Conservation (phyloP, 805 yeast genomes). For the Clavispora vitiphila region DNA sequence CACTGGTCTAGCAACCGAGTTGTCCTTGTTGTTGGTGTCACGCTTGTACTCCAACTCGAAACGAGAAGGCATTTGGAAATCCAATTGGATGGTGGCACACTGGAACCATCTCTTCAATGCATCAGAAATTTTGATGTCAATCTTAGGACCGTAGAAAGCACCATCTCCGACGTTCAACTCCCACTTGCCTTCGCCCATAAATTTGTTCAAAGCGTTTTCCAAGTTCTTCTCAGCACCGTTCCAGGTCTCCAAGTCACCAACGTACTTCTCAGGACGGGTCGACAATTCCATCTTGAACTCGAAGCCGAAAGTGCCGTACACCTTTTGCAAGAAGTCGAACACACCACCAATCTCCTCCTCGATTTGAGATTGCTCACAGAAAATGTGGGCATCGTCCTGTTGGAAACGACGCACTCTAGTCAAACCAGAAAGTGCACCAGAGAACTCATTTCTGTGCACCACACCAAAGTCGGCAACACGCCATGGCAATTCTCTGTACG, state of each 20-base stretch:
- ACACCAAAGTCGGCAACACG: constrained; percentile 98
- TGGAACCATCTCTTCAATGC: constrained; percentile 96
- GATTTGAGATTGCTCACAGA: constrained; percentile 91
- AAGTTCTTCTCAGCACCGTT: constrained; percentile 82
- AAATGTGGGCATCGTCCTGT: constrained; percentile 98
- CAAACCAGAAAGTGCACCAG: constrained; percentile 86
- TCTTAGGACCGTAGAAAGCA: constrained; percentile 94
- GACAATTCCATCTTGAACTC: constrained; percentile 96
- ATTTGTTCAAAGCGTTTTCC: constrained; percentile 73
- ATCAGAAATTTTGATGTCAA: constrained; percentile 92
- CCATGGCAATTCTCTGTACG: constrained; percentile 96
- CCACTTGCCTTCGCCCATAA: constrained; percentile 80
- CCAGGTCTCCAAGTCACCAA: constrained; percentile 95
- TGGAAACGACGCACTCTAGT: constrained; percentile 99
- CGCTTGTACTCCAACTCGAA: constrained; percentile 86
- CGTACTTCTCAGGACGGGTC: constrained; percentile 94
- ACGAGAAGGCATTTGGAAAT: constrained; percentile 95
- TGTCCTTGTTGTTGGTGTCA: constrained; percentile 47
- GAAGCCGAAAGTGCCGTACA: constrained; percentile 90
- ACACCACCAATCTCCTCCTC: constrained; percentile 77
- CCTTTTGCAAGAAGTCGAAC: constrained; percentile 77
- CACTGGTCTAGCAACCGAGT: constrained; percentile 78
- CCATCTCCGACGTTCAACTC: constrained; percentile 96
- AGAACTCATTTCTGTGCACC: constrained; percentile 91
- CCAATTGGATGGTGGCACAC: constrained; percentile 98